Evolutionary conservation across 2,329 filamentous ascomycete species (phyloP), one percentile per base, ranked within the genome.

Genomic region (Scedosporium apiospermum): DNA sequence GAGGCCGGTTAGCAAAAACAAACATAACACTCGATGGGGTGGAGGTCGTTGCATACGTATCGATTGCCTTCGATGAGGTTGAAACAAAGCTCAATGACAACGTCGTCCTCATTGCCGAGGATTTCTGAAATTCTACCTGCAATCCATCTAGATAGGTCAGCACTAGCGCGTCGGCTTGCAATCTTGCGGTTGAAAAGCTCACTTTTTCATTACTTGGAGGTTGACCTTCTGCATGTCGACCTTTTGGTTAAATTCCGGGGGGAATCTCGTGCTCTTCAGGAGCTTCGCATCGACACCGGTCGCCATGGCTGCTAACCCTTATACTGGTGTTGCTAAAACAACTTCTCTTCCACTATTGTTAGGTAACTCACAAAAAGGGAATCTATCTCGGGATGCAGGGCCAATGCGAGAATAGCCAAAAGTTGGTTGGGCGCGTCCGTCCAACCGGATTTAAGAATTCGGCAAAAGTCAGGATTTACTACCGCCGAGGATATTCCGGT

Each of bases 141-240:
- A 73, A 98, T 97, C 95, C 95, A 99, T 80, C 92, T 97, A 68
- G 41, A 63, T 38, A 58, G 23, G 18, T 44, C 27, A 55, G n/a
- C 61, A 59, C 41, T 23, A 42, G 57, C 63, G 55, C 57, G 57
- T 30, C 14, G 26, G 23, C 21, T 46, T 21, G 51, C 18, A 4
- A 38, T n/a, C 16, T 38, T 7, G 44, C 7, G 18, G 23, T 23
- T 5, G 34, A 21, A 38, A 12, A 10, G 27, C 55, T 38, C 55
- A 96, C 90, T 95, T 96, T 82, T 97, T 97, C 87, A 99, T 96
- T 63, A 99, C 90, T 75, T 96, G 91, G 60, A 96, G 81, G 73
- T 99, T 97, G 75, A 99, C 92, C 79, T 98, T 98, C 69, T 88
- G 86, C 85, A 96, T 96, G 79, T 99, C 93, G 67, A 99, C 95